These are phyloP conservation scores for Cynara cardunculus DNA, from an alignment of 129 eudicot species.

Conservation along the genomic window DNA sequence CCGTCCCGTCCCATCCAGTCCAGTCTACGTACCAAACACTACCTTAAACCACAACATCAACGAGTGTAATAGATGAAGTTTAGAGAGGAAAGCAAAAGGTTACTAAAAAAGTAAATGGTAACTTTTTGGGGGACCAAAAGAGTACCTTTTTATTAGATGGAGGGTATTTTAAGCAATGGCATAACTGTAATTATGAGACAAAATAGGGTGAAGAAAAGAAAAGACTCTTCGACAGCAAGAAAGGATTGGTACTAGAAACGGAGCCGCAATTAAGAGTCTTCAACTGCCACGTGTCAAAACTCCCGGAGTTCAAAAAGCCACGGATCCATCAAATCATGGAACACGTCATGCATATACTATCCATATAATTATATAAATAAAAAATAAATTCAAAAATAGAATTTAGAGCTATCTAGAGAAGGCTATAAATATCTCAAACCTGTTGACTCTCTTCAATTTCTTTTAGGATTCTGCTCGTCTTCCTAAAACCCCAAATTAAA, in stretches of 20 bases:
- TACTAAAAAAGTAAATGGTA: too few species aligned
- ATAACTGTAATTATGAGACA: constrained; percentile 10
- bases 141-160: background rate
- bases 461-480: background rate
- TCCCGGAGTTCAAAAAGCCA: constrained; percentile 27
- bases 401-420: constrained; percentile 8
- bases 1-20: too few species aligned
- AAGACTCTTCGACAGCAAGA: constrained; percentile 30
- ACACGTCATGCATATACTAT: constrained; percentile 25
- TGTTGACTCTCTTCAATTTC: constrained; percentile 22
- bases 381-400: background rate
- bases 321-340: constrained; percentile 36
- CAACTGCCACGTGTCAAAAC: constrained; percentile 30
- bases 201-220: background rate
- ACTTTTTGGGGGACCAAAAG: too few species aligned
- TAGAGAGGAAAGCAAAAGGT: too few species aligned
- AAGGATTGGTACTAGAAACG: constrained; percentile 17
- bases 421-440: constrained; percentile 28
- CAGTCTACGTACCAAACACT: too few species aligned
- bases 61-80: too few species aligned
- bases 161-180: background rate
- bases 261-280: constrained; percentile 22
- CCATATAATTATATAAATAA: background rate
- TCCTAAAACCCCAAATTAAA: background rate
- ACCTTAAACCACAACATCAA: too few species aligned